Evolutionary conservation across 345 rosid genomes (phyloP), one percentile per base, ranked within the genome.

Genomic region (Eucalyptus leucophloia): DNA sequence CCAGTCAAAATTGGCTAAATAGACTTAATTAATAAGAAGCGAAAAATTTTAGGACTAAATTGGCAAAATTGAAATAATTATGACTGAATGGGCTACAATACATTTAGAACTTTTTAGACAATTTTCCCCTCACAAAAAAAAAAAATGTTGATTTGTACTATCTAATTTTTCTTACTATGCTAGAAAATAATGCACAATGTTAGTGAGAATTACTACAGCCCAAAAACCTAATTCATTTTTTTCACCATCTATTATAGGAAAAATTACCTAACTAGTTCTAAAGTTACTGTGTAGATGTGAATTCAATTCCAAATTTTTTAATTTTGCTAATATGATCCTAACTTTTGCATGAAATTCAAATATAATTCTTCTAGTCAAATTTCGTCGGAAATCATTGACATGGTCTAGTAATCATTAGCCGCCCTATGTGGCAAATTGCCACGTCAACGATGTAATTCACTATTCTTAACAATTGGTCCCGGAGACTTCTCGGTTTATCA

Each of bases 1-100:
- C 11, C 0, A 19, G 0, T 4, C 26, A 53, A 53, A 53, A 53
- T 19, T 51, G 5, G 0, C 2, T 0, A 19, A 0, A 53, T 19
- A 0, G 0, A 19, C 26, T 53, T 0, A 53, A 53, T 8, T 53
- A 26, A 4, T 53, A 19, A 53, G 1, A 19, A 53, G 24, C 8
- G 5, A 53, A 53, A 1, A 53, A 0, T 1, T 53, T 53, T 19
- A 19, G 0, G 10, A 53, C 0, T 53, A 0, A 53, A 53, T 8
- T 53, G 1, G 0, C 1, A 53, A 53, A 53, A 53, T 53, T 53
- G 10, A 53, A 53, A 53, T 0, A 0, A 7, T 53, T 53, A 19
- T 0, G 10, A 53, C 0, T 53, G 0, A 53, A 53, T 53, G 10
- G 1, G 1, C 5, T 53, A 0, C 4, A 53, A 53, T 8, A 53